phyloP scores from a whole-genome alignment of 2,329 filamentous ascomycete species.

The Malbranchea zuffiana region DNA sequence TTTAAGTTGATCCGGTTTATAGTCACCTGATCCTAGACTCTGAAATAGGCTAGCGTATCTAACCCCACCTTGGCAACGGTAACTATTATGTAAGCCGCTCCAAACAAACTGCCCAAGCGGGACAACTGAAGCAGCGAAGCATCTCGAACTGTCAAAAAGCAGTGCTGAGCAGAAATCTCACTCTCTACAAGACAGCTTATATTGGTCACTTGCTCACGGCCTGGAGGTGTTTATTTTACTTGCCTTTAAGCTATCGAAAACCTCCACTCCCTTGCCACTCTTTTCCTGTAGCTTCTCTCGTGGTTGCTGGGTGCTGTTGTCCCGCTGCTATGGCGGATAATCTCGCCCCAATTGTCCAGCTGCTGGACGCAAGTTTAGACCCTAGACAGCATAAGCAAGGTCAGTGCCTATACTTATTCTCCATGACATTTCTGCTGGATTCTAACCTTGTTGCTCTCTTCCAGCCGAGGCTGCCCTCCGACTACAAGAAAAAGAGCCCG shows the following conservation, averaged over 20 bases:
- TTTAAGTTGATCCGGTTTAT: no score
- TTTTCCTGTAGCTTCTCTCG: constrained; percentile 4
- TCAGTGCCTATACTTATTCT: constrained; percentile 33
- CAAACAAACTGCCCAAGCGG: no score
- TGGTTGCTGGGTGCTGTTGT: constrained; percentile 15
- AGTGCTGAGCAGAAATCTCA: no score
- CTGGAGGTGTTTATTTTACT: constrained; percentile 52
- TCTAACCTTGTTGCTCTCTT: constrained; percentile 11
- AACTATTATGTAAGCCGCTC: no score
- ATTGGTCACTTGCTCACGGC: no score
- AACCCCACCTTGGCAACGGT: no score
- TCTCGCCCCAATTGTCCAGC: constrained; percentile 58
- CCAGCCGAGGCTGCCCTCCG: constrained; percentile 73
- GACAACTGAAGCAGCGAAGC: no score
- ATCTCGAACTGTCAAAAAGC: no score
- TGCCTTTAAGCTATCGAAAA: no score
- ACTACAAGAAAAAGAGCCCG: constrained; percentile 67
- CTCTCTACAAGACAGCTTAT: no score
- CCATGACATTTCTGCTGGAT: not conserved
- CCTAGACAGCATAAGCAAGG: constrained; percentile 82
- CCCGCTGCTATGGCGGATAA: constrained; percentile 47
- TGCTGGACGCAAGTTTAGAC: constrained; percentile 85
- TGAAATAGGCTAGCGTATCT: no score
- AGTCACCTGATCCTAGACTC: no score
- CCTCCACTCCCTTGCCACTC: not conserved